Percentiles rank a stretch among this genome's conserved stretches.
phyloP scores from a whole-genome alignment of 2,329 filamentous ascomycete genomes.

The Apiospora koreana region DNA sequence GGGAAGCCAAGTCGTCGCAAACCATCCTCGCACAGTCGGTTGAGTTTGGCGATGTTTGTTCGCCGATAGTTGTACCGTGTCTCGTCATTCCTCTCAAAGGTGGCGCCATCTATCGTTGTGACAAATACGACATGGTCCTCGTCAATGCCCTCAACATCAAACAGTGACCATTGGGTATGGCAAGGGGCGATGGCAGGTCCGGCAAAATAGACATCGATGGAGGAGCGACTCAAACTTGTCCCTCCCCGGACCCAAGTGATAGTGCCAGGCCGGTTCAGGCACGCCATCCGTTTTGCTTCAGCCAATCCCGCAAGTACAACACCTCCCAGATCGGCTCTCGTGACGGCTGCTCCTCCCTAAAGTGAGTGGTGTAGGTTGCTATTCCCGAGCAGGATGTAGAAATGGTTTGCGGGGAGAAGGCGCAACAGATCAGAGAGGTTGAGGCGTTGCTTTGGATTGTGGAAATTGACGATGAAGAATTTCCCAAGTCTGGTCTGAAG shows the following conservation, averaged over 20 bases:
- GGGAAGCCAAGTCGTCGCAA: no score
- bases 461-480: no score
- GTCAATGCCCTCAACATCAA: not conserved
- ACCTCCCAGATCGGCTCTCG: no score
- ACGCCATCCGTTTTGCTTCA: not conserved
- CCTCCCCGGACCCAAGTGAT: not conserved
- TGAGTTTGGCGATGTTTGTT: no score
- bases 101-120: not conserved
- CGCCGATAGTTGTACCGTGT: not conserved
- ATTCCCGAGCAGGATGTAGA: not conserved
- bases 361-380: not conserved
- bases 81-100: not conserved
- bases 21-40: no score
- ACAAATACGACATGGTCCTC: not conserved
- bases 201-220: not conserved
- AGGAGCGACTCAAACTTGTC: not conserved
- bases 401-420: no score
- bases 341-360: not conserved
- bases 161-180: not conserved
- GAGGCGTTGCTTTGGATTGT: no score
- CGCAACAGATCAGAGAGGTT: no score
- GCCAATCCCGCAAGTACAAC: not conserved
- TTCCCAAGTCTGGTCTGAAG: no score
- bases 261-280: not conserved
- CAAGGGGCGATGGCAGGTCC: not conserved